These are phyloP conservation scores for Inonotus obliquus DNA, from an alignment of 1,284 basidiomycete genomes.

Conservation along the genomic window DNA sequence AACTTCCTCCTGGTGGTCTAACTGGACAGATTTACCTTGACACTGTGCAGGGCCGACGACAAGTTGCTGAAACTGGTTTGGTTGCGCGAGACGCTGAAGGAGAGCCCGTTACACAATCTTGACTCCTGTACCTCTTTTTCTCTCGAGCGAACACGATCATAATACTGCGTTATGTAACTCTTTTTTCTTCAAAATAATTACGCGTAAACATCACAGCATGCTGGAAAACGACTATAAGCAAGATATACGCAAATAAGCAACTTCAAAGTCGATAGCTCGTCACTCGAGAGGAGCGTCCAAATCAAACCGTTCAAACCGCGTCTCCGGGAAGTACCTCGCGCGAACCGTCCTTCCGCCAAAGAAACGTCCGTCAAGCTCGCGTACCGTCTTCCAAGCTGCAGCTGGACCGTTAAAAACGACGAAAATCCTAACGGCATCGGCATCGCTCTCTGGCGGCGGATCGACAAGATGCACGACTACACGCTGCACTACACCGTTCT, in stretches of 20 bases:
- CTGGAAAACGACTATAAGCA: not conserved
- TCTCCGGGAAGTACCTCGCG: constrained; percentile 80
- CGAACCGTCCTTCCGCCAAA: constrained; percentile 84
- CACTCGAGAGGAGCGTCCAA: constrained; percentile 35
- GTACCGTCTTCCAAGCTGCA: constrained; percentile 91
- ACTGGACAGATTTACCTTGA: constrained; percentile 15
- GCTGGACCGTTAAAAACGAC: constrained; percentile 84
- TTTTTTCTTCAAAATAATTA: not conserved
- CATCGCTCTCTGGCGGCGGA: constrained; percentile 52
- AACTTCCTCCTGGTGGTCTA: constrained; percentile 10
- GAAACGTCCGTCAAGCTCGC: constrained; percentile 85
- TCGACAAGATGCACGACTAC: constrained; percentile 79
- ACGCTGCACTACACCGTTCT: constrained; percentile 86
- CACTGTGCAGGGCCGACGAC: not conserved
- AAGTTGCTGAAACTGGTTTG: not conserved
- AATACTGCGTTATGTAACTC: not conserved
- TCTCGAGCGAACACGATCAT: not conserved
- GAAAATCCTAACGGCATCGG: constrained; percentile 79
- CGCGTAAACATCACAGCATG: not conserved
- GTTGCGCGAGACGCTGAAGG: not conserved
- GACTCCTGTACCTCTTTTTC: not conserved
- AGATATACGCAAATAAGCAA: not conserved
- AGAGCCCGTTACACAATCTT: not conserved
- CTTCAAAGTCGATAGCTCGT: not conserved
- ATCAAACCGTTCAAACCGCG: constrained; percentile 45